Percentiles rank a stretch among this genome's conserved stretches.
Evolutionary conservation across 176 grass and related monocot genomes (phyloP).

Genomic region (Panicum miliaceum): DNA sequence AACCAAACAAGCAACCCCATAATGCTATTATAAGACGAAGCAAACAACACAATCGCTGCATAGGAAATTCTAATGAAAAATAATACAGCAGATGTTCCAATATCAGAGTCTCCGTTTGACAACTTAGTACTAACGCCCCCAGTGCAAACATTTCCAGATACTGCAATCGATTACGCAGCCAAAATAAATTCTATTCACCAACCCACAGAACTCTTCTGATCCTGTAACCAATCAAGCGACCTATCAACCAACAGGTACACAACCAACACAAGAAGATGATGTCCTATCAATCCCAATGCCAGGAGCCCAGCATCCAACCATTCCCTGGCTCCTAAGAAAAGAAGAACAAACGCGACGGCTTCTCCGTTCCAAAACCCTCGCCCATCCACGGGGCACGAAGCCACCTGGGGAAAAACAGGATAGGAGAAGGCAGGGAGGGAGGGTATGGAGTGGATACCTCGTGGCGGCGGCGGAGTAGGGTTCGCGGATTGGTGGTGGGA

Average conservation of each 20-base stretch:
- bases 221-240: background rate
- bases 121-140: background rate
- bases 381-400: background rate
- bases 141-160: background rate
- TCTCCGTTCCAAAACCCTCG: background rate
- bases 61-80: background rate
- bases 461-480: slow-evolving; percentile 30
- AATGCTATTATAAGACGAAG: background rate
- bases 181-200: background rate
- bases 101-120: background rate
- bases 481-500: slow-evolving; percentile 34
- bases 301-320: no score
- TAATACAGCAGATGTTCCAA: background rate
- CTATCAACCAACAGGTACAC: background rate
- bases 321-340: background rate
- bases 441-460: slow-evolving; percentile 21
- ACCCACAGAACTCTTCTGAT: background rate
- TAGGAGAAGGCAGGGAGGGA: background rate
- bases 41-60: background rate
- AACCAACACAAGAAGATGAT: background rate
- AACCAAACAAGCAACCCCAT: background rate
- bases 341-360: background rate
- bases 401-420: background rate
- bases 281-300: background rate
- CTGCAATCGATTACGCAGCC: background rate